These are phyloP conservation scores for Suillus weaverae DNA, from an alignment of 768 basidiomycete genomes.

Conservation along the genomic window DNA sequence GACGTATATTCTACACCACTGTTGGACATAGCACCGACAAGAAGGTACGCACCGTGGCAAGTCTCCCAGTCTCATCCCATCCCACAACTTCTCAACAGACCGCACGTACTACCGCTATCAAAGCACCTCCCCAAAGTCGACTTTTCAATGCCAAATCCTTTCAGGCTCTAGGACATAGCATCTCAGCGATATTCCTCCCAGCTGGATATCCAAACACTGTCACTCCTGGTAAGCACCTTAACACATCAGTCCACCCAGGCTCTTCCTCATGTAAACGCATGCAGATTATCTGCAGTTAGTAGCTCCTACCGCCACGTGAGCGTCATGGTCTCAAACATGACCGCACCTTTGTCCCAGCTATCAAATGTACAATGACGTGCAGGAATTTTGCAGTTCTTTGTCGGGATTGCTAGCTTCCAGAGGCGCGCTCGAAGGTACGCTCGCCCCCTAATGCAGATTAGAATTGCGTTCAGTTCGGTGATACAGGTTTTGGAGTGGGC, in stretches of 20 bases:
- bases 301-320: slow-evolving; percentile 1
- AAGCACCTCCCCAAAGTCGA: background rate
- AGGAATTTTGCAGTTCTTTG: slow-evolving; percentile 70
- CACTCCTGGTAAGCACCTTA: slow-evolving; percentile 47
- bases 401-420: slow-evolving; percentile 63
- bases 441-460: background rate
- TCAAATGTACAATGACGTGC: slow-evolving; percentile 63
- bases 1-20: background rate
- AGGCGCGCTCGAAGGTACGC: slow-evolving; percentile 63
- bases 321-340: slow-evolving; percentile 9
- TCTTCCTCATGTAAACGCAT: slow-evolving; percentile 1
- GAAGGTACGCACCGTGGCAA: background rate
- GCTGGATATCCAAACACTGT: slow-evolving; percentile 63
- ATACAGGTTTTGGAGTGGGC: slow-evolving; percentile 66
- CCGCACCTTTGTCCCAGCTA: slow-evolving; percentile 43
- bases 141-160: background rate
- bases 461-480: background rate
- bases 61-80: background rate
- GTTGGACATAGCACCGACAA: background rate
- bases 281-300: slow-evolving; percentile 56
- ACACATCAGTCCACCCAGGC: background rate
- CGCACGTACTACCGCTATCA: background rate
- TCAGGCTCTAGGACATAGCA: background rate
- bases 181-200: slow-evolving; percentile 49
- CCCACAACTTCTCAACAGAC: background rate